phyloP scores from a whole-genome alignment of 2,329 filamentous ascomycete genomes.

The Pseudogymnoascus sp. region DNA sequence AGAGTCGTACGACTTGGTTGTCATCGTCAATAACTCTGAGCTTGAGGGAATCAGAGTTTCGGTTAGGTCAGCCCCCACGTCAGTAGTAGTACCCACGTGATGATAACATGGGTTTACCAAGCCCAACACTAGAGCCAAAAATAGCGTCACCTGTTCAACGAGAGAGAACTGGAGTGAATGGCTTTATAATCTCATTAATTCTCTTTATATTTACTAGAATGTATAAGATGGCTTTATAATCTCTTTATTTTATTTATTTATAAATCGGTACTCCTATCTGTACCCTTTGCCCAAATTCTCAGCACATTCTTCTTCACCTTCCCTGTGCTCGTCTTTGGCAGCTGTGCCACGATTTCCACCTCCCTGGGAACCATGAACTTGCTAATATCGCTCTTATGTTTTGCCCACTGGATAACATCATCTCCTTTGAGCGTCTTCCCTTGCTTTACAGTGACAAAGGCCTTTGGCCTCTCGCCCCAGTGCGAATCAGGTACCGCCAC shows the following conservation, averaged over 20 bases:
- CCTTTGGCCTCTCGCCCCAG: slow-evolving; percentile 95
- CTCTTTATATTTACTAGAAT: background rate
- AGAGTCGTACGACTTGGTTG: background rate
- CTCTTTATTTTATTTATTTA: background rate
- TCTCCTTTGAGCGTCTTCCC: slow-evolving; percentile 52
- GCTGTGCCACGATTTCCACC: slow-evolving; percentile 70
- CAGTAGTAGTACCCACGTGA: background rate
- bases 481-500: slow-evolving; percentile 79
- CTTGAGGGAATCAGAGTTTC: slow-evolving; percentile 2
- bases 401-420: slow-evolving; percentile 81
- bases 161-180: background rate
- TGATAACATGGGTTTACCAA: background rate
- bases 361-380: slow-evolving; percentile 77
- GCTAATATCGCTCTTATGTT: slow-evolving; percentile 69
- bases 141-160: background rate
- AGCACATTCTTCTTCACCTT: slow-evolving; percentile 95
- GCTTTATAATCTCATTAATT: background rate
- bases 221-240: background rate
- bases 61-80: slow-evolving; percentile 7
- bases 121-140: background rate
- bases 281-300: slow-evolving; percentile 69
- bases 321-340: slow-evolving; percentile 95
- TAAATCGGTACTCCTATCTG: slow-evolving; percentile 22
- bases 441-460: slow-evolving; percentile 73
- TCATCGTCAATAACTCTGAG: background rate